A percentile compares a stretch with the other conserved stretches of the same genome.
Conservation (phyloP, 2,329 filamentous ascomycete species). For the Aspergillus tubingensis region DNA sequence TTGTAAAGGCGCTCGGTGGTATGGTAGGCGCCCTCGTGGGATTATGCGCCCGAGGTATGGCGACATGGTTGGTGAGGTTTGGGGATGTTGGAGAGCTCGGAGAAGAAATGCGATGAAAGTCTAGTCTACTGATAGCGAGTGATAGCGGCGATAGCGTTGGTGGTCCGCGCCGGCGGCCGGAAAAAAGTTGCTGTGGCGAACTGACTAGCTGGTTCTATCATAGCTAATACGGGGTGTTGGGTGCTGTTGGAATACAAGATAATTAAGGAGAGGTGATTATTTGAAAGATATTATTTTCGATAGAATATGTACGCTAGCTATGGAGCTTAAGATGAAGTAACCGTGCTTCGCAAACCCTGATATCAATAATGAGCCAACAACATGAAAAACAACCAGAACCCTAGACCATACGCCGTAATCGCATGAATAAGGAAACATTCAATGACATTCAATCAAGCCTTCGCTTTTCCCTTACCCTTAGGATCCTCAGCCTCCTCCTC, state of each 20-base stretch:
- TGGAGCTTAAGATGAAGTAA: neutral
- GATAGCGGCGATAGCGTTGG: conserved; percentile 24
- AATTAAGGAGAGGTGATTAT: no score
- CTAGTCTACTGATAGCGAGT: conserved; percentile 9
- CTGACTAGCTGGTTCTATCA: neutral
- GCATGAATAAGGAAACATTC: neutral
- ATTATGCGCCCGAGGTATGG: conserved; percentile 28
- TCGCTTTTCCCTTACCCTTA: conserved; percentile 41
- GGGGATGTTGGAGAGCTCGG: conserved; percentile 6
- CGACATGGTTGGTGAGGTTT: conserved; percentile 31
- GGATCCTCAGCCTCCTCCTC: conserved; percentile 31
- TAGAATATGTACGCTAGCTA: neutral
- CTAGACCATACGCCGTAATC: conserved; percentile 9
- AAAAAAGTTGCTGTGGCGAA: conserved; percentile 22
- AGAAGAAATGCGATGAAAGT: conserved; percentile 5
- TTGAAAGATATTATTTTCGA: neutral
- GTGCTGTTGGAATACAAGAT: neutral
- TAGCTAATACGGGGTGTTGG: neutral
- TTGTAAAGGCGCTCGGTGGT: neutral
- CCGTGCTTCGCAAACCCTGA: neutral
- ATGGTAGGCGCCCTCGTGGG: conserved; percentile 18
- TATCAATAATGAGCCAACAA: neutral
- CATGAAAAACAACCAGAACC: neutral
- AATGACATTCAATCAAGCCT: conserved; percentile 24
- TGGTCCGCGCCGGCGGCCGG: conserved; percentile 20